Base-by-base conservation (phyloP, 805 yeast genomes). In the Schwanniomyces polymorphus region DNA sequence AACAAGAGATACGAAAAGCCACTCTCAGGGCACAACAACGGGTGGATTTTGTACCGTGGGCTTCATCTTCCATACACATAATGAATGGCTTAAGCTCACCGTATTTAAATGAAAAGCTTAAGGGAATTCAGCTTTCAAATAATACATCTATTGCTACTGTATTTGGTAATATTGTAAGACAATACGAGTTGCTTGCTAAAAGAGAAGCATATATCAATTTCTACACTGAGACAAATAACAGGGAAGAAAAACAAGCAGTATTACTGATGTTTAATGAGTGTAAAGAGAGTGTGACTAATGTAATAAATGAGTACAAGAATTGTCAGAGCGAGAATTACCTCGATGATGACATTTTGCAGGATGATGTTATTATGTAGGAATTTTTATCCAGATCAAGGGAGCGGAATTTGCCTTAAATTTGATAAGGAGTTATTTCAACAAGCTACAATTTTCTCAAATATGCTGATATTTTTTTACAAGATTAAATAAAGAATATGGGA, bases 121-220 rank as follows among this genome's bases (percentile, higher is more conserved):
- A 84, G 54, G 98, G 98, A 0, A 73, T 91, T 52, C 88, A 86
- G 83, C 71, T 94, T 21, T 80, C 95, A 5, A 94, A 94, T 64
- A 82, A 88, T 44, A 85, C 97, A 0, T 81, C 91, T 1, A 81
- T 92, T 9, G 76, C 84, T 2, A 76, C 82, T 11, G 70, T 90
- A 14, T 76, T 94, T 48, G 76, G 79, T 27, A 82, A 84, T 51
- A 82, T 87, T 0, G 74, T 91, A 27, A 77, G 74, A 42, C 92
- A 91, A 56, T 94, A 85, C 64, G 97, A 92, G 56, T 79, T 83
- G 41, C 77, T 94, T 45, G 87, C 87, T 57, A 80, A 81, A 40
- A 78, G 95, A 48, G 82, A 83, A 40, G 98, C 98, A 0, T 94
- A 91, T 60, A 68, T 92, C 44, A 91, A 87, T 51, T 85, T 85